Base-by-base conservation (phyloP, 1,139 yeast genomes). In the Lodderomyces orthopsilosis region DNA sequence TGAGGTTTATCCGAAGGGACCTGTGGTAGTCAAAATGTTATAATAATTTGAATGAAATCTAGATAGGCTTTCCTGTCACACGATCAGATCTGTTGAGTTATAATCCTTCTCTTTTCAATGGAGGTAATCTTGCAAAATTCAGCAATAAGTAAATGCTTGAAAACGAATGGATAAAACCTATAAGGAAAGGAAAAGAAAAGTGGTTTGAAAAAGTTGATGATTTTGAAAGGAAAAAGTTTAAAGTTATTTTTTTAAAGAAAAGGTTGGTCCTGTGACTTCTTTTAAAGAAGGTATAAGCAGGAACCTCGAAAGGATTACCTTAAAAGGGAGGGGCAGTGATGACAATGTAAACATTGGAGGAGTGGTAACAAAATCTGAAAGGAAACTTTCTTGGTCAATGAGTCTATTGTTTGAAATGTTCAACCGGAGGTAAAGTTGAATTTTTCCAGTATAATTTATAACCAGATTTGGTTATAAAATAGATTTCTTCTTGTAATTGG, bases 111-210 rank as follows among this genome's bases (percentile, higher is more conserved):
- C 18, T 24, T 39, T 10, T 14, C 12, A 18, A 30, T 30, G 19
- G 17, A 8, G 17, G 14, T 27, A 13, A n/a, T 13, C 12, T 15
- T 17, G 34, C 17, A 27, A 27, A 8, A 7, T 5, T 13, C 15
- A 27, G 17, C 4, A 27, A 27, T 17, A 7, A 24, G 27, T 9
- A 4, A 24, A 9, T 22, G 24, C 9, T 4, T n/a, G n/a, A 5
- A 37, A 37, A n/a, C 28, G 24, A 28, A 26, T 19, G 30, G 19
- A 37, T 9, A 14, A 28, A 36, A 27, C 26, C 23, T 15, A 10
- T 35, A 17, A 24, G 35, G 35, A 40, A 22, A 43, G 26, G 33
- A 30, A 37, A 34, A 40, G 37, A 30, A 24, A 40, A 35, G 33
- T 24, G 17, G 24, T 13, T 14, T 6, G 17, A 18, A 26, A 18